Base-by-base conservation (phyloP, 169 alveolate species). In the Eimeria maxima region DNA sequence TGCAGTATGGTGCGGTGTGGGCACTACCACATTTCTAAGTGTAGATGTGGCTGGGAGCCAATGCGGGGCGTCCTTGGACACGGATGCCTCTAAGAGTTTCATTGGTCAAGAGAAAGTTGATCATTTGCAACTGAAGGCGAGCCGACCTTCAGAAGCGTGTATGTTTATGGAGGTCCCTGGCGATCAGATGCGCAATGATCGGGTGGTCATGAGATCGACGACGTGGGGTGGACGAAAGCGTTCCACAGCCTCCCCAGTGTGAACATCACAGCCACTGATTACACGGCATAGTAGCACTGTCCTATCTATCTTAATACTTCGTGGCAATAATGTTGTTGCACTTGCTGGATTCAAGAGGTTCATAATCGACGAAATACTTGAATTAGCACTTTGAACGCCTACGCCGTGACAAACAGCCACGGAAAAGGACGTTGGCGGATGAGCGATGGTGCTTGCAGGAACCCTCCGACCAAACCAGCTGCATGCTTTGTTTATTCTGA, bases 371-470 rank as follows among this genome's bases (percentile, higher is more conserved):
- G 8, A 22, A 78, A 47, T 44, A 11, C 4, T 22, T 10, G 88
- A 78, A 78, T 24, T 78, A 24, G 8, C 10, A 6, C 38, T 22
- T 78, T 24, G n/a, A 18, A n/a, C 5, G 65, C 18, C 6, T 22
- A 6, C 42, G 7, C 27, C 33, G 20, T 42, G 57, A 33, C 88
- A 44, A 18, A 67, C 63, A 24, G 45, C 65, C 88, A 78, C 60
- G 88, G n/a, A 42, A 44, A 78, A 45, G 88, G 24, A 63, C 88
- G 67, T 42, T 44, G 88, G 88, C 88, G 88, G 88, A 65, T 47
- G 88, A 78, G 88, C 88, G 88, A 42, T 47, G 88, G 27, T 78
- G 65, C 88, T 27, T 44, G 65, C 88, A 78, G 63, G 24, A 71
- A 71, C 33, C 88, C 65, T 78, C 63, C 16, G 1, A 22, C n/a